Evolutionary conservation across 805 yeast species (phyloP), one percentile per base, ranked within the genome.

Genomic region (Cyberlindnera bimundalis): DNA sequence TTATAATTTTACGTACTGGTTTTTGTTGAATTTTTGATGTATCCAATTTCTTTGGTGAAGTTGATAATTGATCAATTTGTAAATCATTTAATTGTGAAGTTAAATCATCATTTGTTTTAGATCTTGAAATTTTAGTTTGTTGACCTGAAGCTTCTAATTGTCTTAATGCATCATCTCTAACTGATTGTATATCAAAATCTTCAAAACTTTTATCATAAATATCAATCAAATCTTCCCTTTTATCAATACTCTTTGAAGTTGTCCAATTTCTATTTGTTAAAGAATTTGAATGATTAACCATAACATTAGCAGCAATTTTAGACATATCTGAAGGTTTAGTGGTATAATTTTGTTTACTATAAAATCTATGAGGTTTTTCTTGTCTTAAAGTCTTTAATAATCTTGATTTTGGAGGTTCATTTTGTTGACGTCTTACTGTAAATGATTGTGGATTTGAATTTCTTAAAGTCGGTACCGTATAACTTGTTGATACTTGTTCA

Each of bases 351-450:
- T 37, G 40, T 30, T 39, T 48, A 21, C 38, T 35, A 37, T 45
- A 42, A 42, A 48, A 35, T 25, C 39, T 48, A 25, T 51, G 43
- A 0, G 45, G 46, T 38, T 46, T 52, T 5, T 57, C 60, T 23
- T 55, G 39, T 41, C 71, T 51, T 23, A 67, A 46, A 2, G 72
- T 65, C 29, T 62, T 64, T 30, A 56, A 45, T 57, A 65, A 47
- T 25, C 60, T 55, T 35, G 56, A 35, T 17, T 44, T 50, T 37
- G 39, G 43, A 35, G 38, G 58, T 23, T 35, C 51, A 17, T 36
- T 48, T 34, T 21, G 43, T 36, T 46, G 59, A 15, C 44, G 50
- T 40, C 54, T 50, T 16, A 47, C 48, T 12, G 58, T 52, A 33
- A 51, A 52, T 6, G 53, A 42, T 18, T 62, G 60, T 1, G 62